These are phyloP conservation scores for Pseudopyrenochaeta lycopersici DNA, from an alignment of 2,329 filamentous ascomycete genomes.

Conservation along the genomic window DNA sequence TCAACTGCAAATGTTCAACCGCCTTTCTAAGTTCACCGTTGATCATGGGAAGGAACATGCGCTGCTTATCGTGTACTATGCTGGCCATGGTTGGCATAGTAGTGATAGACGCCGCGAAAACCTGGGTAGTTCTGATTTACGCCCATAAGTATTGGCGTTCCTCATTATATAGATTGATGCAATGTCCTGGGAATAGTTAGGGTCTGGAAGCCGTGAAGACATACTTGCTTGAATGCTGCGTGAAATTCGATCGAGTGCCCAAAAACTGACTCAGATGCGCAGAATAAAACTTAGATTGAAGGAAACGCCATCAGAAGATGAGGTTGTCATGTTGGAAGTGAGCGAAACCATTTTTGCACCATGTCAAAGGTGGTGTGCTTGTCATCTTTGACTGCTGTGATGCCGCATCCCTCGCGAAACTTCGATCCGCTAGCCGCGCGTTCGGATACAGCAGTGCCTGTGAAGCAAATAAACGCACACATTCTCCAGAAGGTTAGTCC, in stretches of 20 bases:
- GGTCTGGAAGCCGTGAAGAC: too few species aligned
- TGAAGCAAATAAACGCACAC: background rate
- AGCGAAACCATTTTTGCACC: constrained; percentile 13
- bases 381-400: constrained; percentile 37
- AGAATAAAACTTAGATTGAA: constrained; percentile 17
- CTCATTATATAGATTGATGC: too few species aligned
- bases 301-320: background rate
- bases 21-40: constrained; percentile 10
- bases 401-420: constrained; percentile 17
- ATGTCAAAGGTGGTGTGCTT: constrained; percentile 22
- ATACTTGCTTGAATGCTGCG: too few species aligned
- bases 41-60: constrained; percentile 16
- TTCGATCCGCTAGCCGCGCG: constrained; percentile 4
- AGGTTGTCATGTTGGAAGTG: constrained; percentile 17
- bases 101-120: background rate
- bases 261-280: background rate
- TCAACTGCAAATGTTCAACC: constrained; percentile 12
- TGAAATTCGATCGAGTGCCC: constrained; percentile 2
- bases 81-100: constrained; percentile 16
- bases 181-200: background rate
- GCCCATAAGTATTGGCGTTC: constrained; percentile 12
- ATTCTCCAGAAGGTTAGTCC: background rate
- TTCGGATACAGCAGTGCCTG: constrained; percentile 17
- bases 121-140: constrained; percentile 2
- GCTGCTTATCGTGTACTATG: constrained; percentile 28